Base-by-base conservation (phyloP, 192 early-diverging fungal genomes). In the Phlyctochytrium bullatum region DNA sequence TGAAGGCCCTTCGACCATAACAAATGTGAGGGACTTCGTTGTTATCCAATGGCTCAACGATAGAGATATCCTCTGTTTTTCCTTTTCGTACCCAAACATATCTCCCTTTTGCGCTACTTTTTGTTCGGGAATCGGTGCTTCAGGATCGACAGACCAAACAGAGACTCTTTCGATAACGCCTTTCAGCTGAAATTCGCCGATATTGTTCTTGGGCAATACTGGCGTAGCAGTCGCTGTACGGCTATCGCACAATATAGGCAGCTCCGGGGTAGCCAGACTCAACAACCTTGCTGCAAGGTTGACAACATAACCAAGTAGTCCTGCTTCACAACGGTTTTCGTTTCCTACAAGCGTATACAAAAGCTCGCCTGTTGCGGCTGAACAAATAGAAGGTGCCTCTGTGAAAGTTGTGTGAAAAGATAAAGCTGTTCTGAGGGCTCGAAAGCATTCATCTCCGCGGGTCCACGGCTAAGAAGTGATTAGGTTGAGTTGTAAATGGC, bases 401-500 rank as follows among this genome's bases (percentile, higher is more conserved):
- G 40, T 6, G 40, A 6, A 47, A 47, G 40, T 20, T 20, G 6
- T 47, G 20, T 47, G 20, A 20, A 47, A 47, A 47, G 40, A 14
- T 6, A 20, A 14, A 14, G 40, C 40, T 47, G 40, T 47, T 14
- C 40, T 47, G 20, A 47, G 6, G 20, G 40, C 40, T 47, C 40
- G 40, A 6, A 20, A 47, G 20, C 40, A 47, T 14, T 47, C 40
- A 47, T 47, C 40, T 6, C 40, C 20, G 20, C 20, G 40, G 6
- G 40, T 47, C 40, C 40, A 47, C 20, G 40, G 40, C 40, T 47
- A 47, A 47, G n/a, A 47, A 47, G 40, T 47, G 10, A 47, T 47
- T 47, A 47, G n/a, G n/a, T n/a, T n/a, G n/a, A n/a, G n/a, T n/a
- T n/a, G n/a, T n/a, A n/a, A n/a, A n/a, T n/a, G n/a, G n/a, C n/a